A percentile compares a stretch with the other conserved stretches of the same genome.
These are phyloP conservation scores for Fusarium sacchari DNA, from an alignment of 2,329 filamentous ascomycete species.

Conservation along the genomic window DNA sequence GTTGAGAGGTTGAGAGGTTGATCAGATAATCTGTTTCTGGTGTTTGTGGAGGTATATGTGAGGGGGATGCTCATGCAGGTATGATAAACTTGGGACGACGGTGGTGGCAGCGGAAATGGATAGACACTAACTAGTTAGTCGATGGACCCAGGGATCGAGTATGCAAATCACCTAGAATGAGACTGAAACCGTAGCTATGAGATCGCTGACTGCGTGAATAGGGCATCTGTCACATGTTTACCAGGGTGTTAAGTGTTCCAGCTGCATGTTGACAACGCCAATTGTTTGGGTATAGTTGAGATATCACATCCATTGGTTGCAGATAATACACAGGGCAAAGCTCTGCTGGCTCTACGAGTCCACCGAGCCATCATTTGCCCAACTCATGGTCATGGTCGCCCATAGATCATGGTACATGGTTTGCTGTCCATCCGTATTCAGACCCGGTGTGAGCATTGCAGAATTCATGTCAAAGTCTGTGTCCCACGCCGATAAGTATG, in stretches of 20 bases:
- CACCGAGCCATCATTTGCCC: conserved; percentile 46
- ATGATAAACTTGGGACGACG: conserved; percentile 3
- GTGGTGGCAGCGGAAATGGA: background rate
- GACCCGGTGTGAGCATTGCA: background rate
- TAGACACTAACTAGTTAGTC: too few species aligned
- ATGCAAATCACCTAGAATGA: background rate
- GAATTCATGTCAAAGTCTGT: conserved; percentile 45
- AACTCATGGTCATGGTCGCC: conserved; percentile 60
- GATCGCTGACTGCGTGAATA: background rate
- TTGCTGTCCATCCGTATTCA: conserved; percentile 30
- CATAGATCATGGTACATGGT: conserved; percentile 56
- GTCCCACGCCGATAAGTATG: conserved; percentile 58
- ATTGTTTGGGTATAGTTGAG: background rate
- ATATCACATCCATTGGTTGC: background rate
- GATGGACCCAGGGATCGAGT: background rate
- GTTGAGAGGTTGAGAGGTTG: conserved; percentile 2
- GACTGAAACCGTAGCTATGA: background rate
- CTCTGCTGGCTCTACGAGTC: background rate
- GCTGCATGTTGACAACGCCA: background rate
- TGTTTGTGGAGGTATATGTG: background rate
- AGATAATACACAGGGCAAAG: background rate
- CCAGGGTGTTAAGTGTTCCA: background rate
- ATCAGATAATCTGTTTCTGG: conserved; percentile 8
- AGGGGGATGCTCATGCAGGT: background rate
- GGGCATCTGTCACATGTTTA: conserved; percentile 13